phyloP scores from a whole-genome alignment of 2,329 filamentous ascomycete species.

The Emericellopsis atlantica region DNA sequence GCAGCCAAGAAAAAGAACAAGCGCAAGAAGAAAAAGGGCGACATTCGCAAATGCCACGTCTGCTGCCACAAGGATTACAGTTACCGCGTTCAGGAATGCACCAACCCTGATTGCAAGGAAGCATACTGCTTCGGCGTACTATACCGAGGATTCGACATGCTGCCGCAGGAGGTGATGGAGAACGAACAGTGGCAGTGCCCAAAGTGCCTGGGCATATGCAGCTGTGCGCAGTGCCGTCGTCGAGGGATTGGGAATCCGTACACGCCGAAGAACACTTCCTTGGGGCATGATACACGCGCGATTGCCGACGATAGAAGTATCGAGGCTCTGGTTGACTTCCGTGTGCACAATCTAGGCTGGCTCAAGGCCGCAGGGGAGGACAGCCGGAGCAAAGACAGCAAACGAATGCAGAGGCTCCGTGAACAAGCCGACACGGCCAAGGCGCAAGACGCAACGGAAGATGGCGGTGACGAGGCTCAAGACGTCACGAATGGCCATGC shows the following conservation, averaged over 20 bases:
- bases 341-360: conserved; percentile 78
- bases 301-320: conserved; percentile 86
- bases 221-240: conserved; percentile 67
- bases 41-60: conserved; percentile 60
- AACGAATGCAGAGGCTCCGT: conserved; percentile 42
- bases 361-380: conserved; percentile 49
- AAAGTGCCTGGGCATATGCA: conserved; percentile 75
- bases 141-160: conserved; percentile 81
- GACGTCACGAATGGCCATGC: conserved; percentile 6
- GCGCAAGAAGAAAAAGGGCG: conserved; percentile 39
- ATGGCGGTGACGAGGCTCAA: conserved; percentile 6
- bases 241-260: conserved; percentile 60
- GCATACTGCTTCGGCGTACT: conserved; percentile 90
- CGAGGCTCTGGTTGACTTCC: conserved; percentile 83
- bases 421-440: conserved; percentile 45
- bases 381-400: conserved; percentile 41
- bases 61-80: conserved; percentile 68
- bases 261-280: conserved; percentile 71
- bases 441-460: conserved; percentile 27
- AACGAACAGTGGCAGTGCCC: conserved; percentile 79
- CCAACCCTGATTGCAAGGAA: conserved; percentile 52
- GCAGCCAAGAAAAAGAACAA: conserved; percentile 47
- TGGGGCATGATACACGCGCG: conserved; percentile 83
- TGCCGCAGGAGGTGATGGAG: conserved; percentile 74
- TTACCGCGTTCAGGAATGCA: conserved; percentile 79